Evolutionary conservation across 202 grass and related monocot genomes (phyloP).

Genomic region (Bolboschoenoplectus hybrid): DNA sequence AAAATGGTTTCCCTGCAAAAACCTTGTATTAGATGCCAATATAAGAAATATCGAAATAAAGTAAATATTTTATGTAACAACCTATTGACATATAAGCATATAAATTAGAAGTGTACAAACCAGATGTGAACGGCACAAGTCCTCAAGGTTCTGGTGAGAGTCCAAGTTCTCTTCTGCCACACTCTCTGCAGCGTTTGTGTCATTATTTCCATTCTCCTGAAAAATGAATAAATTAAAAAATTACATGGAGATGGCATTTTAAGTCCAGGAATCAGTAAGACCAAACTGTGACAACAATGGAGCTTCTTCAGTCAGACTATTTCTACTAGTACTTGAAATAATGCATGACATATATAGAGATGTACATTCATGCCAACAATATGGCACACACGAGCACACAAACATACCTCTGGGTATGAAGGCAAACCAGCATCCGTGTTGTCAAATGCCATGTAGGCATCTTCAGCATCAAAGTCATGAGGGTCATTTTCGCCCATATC

Average conservation of each 20-base stretch:
- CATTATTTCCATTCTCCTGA: slow-evolving; percentile 46
- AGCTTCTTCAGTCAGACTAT: slow-evolving; percentile 6
- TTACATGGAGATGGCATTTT: slow-evolving; percentile 10
- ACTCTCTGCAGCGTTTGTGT: slow-evolving; percentile 38
- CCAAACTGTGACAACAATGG: background rate
- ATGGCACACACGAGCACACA: background rate
- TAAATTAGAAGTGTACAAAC: slow-evolving; percentile 48
- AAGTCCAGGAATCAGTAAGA: background rate
- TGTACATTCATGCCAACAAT: background rate
- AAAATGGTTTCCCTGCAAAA: background rate
- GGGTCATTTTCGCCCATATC: slow-evolving; percentile 43
- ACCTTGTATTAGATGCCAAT: background rate
- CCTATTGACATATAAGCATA: slow-evolving; percentile 22
- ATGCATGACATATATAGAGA: background rate
- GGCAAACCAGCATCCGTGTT: slow-evolving; percentile 47
- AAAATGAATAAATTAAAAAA: slow-evolving; percentile 36
- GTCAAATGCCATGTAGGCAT: slow-evolving; percentile 41
- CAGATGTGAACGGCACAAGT: slow-evolving; percentile 77
- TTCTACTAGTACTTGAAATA: background rate
- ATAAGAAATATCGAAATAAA: slow-evolving; percentile 25
- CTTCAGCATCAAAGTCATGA: slow-evolving; percentile 41
- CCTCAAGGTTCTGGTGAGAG: slow-evolving; percentile 62
- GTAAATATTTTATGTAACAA: slow-evolving; percentile 8
- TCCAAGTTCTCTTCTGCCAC: slow-evolving; percentile 46
- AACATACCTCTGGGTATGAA: slow-evolving; percentile 30